phyloP scores from a whole-genome alignment of 1,284 basidiomycete species.

The Coniophora puteana region DNA sequence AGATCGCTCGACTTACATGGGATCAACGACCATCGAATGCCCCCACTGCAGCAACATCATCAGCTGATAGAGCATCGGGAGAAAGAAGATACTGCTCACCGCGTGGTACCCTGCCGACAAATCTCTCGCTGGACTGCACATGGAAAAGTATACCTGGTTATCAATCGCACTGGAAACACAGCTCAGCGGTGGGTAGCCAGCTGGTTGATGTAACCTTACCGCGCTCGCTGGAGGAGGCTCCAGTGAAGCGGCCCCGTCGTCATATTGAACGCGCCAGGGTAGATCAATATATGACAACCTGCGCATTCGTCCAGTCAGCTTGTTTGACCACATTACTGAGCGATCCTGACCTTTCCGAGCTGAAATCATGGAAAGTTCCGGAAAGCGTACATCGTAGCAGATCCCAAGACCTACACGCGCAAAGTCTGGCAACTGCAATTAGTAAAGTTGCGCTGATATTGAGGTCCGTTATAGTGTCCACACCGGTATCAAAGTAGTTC shows the following conservation, averaged over 20 bases:
- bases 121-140: constrained; percentile 95
- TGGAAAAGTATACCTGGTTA: constrained; percentile 93
- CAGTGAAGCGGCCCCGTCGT: constrained; percentile 97
- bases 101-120: constrained; percentile 81
- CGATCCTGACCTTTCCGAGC: constrained; percentile 70
- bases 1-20: constrained; percentile 60
- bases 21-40: constrained; percentile 87
- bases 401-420: constrained; percentile 90
- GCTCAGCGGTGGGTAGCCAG: background rate
- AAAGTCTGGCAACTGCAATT: constrained; percentile 52
- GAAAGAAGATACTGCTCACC: constrained; percentile 41
- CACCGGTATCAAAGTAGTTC: constrained; percentile 89
- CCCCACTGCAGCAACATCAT: constrained; percentile 63
- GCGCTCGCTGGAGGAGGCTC: constrained; percentile 87
- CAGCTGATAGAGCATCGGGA: background rate
- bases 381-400: constrained; percentile 93
- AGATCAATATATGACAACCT: constrained; percentile 90
- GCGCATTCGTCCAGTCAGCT: constrained; percentile 8
- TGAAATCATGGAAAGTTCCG: constrained; percentile 90
- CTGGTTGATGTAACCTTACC: constrained; percentile 42
- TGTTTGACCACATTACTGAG: background rate
- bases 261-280: constrained; percentile 86
- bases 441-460: background rate
- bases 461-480: background rate
- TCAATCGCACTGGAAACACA: constrained; percentile 73